Evolutionary conservation across 768 basidiomycete species (phyloP).

Genomic region (Mycena vitilis): DNA sequence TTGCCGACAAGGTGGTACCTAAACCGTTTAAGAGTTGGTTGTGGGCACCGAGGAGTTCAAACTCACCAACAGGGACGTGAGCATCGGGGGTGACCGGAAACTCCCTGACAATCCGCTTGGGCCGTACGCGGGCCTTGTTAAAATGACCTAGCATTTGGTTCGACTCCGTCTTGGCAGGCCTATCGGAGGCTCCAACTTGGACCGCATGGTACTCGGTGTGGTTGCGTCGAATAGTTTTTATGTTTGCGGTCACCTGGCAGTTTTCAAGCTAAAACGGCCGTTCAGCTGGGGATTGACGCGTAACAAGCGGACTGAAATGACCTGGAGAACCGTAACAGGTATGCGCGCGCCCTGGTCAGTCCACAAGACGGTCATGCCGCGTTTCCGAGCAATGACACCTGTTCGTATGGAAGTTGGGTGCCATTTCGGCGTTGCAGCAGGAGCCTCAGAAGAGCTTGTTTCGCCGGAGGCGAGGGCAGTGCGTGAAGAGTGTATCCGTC

Average conservation of each 20-base stretch:
- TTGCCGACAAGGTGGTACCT: slow-evolving; percentile 91
- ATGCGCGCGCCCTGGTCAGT: slow-evolving; percentile 87
- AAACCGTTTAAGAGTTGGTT: neutral
- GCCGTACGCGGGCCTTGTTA: slow-evolving; percentile 79
- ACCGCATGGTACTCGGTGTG: slow-evolving; percentile 89
- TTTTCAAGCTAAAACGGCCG: slow-evolving; percentile 74
- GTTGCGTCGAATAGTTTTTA: slow-evolving; percentile 71
- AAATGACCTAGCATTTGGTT: slow-evolving; percentile 92
- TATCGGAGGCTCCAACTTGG: slow-evolving; percentile 89
- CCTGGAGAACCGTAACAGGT: slow-evolving; percentile 96
- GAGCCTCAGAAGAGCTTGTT: slow-evolving; percentile 45
- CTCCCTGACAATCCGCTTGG: slow-evolving; percentile 89
- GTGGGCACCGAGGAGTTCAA: slow-evolving; percentile 1
- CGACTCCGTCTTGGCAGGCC: slow-evolving; percentile 76
- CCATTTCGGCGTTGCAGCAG: slow-evolving; percentile 70
- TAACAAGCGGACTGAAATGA: slow-evolving; percentile 47
- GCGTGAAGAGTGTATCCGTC: slow-evolving; percentile 59
- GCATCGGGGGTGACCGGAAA: slow-evolving; percentile 92
- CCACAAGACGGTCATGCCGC: slow-evolving; percentile 96
- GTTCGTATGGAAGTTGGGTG: slow-evolving; percentile 87
- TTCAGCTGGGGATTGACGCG: slow-evolving; percentile 13
- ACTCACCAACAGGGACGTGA: slow-evolving; percentile 87
- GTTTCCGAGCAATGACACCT: slow-evolving; percentile 93
- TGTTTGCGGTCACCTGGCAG: slow-evolving; percentile 89
- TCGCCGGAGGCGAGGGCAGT: slow-evolving; percentile 45